Evolutionary conservation across 495 filamentous ascomycete genomes (phyloP).

Genomic region (Aspergillus homomorphus): DNA sequence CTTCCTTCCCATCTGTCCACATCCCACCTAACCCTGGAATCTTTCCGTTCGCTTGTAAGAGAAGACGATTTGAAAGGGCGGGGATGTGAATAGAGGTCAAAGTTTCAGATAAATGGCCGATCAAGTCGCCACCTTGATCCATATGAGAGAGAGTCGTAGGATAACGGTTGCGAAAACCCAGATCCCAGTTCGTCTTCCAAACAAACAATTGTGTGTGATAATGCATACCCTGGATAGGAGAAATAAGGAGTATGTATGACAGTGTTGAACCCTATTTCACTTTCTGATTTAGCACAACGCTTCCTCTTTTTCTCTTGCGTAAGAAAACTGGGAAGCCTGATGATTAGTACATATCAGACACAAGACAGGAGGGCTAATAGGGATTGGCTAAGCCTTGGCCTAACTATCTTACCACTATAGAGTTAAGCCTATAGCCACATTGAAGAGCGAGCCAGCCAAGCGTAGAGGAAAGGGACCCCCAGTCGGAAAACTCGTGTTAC

Average conservation of each 20-base stretch:
- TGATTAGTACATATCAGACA: neutral
- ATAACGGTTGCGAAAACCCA: neutral
- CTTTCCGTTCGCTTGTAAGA: too few species aligned
- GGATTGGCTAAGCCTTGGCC: slow-evolving; percentile 20
- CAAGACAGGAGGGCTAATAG: neutral
- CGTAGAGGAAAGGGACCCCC: slow-evolving; percentile 12
- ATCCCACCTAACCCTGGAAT: neutral
- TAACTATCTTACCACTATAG: slow-evolving; percentile 6
- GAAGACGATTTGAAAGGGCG: neutral
- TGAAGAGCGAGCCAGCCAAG: too few species aligned
- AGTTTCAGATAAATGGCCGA: neutral
- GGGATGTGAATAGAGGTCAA: neutral
- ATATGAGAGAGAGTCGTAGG: neutral
- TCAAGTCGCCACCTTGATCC: neutral
- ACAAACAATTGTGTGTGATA: too few species aligned
- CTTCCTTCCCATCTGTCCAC: neutral
- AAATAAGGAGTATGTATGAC: neutral
- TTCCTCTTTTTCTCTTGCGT: too few species aligned
- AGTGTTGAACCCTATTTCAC: neutral
- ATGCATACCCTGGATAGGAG: neutral
- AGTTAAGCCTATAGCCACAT: too few species aligned
- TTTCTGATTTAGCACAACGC: too few species aligned
- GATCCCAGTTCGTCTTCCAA: too few species aligned
- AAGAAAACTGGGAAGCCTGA: too few species aligned
- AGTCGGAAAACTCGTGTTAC: slow-evolving; percentile 19